Evolutionary conservation across 495 filamentous ascomycete species (phyloP).

Genomic region (Penicillium turbatum): DNA sequence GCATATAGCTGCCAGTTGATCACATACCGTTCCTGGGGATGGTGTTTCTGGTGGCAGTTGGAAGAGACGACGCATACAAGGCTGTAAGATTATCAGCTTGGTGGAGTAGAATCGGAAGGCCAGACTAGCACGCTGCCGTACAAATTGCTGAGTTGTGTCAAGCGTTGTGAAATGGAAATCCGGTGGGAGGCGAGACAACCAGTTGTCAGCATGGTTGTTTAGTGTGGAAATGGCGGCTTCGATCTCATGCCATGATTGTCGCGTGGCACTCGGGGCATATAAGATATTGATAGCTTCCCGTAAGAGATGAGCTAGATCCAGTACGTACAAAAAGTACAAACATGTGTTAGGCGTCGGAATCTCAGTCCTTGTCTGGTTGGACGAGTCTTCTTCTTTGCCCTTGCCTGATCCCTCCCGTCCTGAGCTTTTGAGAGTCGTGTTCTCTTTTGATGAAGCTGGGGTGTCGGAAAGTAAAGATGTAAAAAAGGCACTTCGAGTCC

Average conservation of each 20-base stretch:
- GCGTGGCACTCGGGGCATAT: constrained; percentile 19
- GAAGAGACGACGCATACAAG: constrained; percentile 52
- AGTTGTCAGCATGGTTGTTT: constrained; percentile 20
- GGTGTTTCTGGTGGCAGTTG: neutral
- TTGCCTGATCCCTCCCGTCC: neutral
- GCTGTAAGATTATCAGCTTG: constrained; percentile 53
- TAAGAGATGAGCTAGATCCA: constrained; percentile 24
- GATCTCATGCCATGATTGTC: constrained; percentile 22
- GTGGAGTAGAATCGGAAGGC: constrained; percentile 53
- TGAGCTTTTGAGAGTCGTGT: neutral
- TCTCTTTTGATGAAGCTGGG: constrained; percentile 1
- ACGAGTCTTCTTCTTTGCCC: constrained; percentile 2
- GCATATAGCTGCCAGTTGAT: constrained; percentile 45
- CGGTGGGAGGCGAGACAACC: constrained; percentile 22
- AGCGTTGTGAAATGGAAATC: constrained; percentile 26
- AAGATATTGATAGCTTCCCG: constrained; percentile 21
- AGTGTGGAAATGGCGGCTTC: constrained; percentile 18
- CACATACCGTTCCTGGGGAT: constrained; percentile 34
- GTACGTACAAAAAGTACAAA: constrained; percentile 22
- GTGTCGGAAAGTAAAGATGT: constrained; percentile 14
- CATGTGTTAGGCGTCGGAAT: constrained; percentile 18
- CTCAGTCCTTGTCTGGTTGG: neutral
- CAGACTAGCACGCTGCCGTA: constrained; percentile 29
- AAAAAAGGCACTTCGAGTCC: constrained; percentile 22
- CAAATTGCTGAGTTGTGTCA: constrained; percentile 28